Conservation (phyloP, 148 eudicot species). For the Chenopodium suecicum region DNA sequence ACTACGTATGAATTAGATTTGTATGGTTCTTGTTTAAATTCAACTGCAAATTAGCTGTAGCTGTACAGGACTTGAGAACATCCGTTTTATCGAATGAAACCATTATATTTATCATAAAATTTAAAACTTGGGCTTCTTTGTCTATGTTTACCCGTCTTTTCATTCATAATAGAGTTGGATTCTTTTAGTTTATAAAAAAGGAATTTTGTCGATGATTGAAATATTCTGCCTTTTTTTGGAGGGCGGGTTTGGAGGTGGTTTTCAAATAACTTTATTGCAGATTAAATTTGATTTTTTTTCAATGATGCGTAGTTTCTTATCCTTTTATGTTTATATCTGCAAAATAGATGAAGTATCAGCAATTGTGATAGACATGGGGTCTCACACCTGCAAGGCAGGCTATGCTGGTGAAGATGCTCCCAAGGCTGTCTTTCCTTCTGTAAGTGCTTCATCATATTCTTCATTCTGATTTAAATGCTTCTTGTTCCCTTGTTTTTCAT, state of each 20-base stretch:
- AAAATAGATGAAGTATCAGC: slow-evolving; percentile 89
- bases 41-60: too few species aligned
- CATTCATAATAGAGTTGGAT: too few species aligned
- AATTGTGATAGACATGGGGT: slow-evolving; percentile 86
- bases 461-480: background rate
- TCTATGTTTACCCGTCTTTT: too few species aligned
- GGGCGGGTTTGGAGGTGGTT: background rate
- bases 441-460: slow-evolving; percentile 25
- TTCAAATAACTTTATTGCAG: background rate
- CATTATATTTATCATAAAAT: too few species aligned
- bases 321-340: background rate
- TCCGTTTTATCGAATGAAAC: too few species aligned
- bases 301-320: background rate
- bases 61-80: too few species aligned
- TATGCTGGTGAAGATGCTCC: slow-evolving; percentile 99
- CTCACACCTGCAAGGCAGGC: slow-evolving; percentile 96
- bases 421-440: slow-evolving; percentile 95
- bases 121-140: background rate
- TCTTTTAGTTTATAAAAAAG: too few species aligned
- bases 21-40: too few species aligned
- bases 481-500: background rate
- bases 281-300: background rate
- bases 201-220: background rate
- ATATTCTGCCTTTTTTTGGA: background rate
- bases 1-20: too few species aligned